Evolutionary conservation across 768 basidiomycete genomes (phyloP).

Genomic region (Postia placenta): DNA sequence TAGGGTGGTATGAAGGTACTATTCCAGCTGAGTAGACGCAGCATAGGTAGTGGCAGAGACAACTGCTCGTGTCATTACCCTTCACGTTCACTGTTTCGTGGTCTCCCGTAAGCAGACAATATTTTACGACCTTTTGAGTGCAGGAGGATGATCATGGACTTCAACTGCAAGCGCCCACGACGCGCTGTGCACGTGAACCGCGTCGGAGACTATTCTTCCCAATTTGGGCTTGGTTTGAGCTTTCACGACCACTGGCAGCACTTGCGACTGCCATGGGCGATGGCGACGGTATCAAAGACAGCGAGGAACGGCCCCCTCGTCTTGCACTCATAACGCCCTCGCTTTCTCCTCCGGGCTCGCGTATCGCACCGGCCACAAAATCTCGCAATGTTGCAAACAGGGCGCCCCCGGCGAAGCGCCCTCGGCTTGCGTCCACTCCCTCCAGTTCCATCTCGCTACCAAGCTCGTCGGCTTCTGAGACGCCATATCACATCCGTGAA

Average conservation of each 20-base stretch:
- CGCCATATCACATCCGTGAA: constrained; percentile 36
- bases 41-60: no score
- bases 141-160: no score
- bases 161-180: background rate
- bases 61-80: no score
- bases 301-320: constrained; percentile 10
- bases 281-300: background rate
- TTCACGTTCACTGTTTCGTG: no score
- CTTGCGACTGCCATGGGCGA: constrained; percentile 9
- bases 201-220: background rate
- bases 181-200: background rate
- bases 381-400: constrained; percentile 18
- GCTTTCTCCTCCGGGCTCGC: constrained; percentile 41
- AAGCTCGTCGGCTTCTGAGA: constrained; percentile 9
- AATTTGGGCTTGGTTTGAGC: background rate
- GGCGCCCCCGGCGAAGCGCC: constrained; percentile 42
- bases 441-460: constrained; percentile 18
- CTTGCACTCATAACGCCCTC: constrained; percentile 43
- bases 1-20: no score
- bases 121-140: no score
- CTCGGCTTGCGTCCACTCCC: constrained; percentile 40
- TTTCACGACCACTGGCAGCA: no score
- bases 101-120: no score
- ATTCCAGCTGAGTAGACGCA: no score
- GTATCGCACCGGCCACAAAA: constrained; percentile 4